Percentiles rank a stretch among this genome's conserved stretches.
These are phyloP conservation scores for Saccharomycopsis microspora DNA, from an alignment of 805 yeast species.

Conservation along the genomic window DNA sequence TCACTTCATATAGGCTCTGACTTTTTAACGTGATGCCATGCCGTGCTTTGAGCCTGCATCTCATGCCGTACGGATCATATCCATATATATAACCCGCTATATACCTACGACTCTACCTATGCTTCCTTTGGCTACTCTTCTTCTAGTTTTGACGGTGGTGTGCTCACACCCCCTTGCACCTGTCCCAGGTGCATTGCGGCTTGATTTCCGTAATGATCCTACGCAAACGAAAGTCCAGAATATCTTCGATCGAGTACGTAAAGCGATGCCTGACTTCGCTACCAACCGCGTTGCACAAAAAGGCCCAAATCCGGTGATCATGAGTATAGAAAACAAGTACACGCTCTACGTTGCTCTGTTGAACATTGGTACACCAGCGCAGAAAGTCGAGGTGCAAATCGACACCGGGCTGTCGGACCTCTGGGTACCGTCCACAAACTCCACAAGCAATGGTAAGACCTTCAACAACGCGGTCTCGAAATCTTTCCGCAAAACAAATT, in stretches of 20 bases:
- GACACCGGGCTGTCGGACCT: slow-evolving; percentile 75
- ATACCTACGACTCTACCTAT: too few relatives aligned
- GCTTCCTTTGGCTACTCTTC: too few relatives aligned
- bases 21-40: too few relatives aligned
- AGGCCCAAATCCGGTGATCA: neutral
- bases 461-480: neutral
- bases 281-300: neutral
- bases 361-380: slow-evolving; percentile 45
- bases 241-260: neutral
- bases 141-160: too few relatives aligned
- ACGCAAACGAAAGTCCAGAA: neutral
- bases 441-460: neutral
- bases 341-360: slow-evolving; percentile 35
- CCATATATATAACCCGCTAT: too few relatives aligned
- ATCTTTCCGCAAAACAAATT: too few relatives aligned
- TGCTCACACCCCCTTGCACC: too few relatives aligned
- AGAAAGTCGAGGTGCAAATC: slow-evolving; percentile 40
- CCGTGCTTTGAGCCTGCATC: too few relatives aligned
- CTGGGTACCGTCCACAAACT: slow-evolving; percentile 33
- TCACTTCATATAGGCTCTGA: too few relatives aligned
- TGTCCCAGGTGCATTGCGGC: too few relatives aligned
- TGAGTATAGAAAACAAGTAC: slow-evolving; percentile 23
- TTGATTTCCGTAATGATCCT: neutral
- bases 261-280: neutral
- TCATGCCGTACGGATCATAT: too few relatives aligned